Evolutionary conservation across 2,329 filamentous ascomycete species (phyloP).

Genomic region (Neoascochyta sp.): DNA sequence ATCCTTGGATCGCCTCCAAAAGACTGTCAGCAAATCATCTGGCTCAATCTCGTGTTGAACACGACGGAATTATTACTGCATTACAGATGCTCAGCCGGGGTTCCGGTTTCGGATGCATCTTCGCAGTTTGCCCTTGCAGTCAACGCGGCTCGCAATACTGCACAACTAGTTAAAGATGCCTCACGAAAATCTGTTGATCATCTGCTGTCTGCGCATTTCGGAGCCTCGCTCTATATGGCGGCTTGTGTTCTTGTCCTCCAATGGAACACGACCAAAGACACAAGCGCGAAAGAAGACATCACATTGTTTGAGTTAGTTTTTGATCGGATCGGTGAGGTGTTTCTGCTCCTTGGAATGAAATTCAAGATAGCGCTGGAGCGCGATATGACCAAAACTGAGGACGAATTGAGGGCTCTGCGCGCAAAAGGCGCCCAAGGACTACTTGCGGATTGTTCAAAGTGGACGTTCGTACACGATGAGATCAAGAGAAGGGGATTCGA

Average conservation of each 20-base stretch:
- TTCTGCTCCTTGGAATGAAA: constrained; percentile 24
- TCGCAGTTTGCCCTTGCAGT: constrained; percentile 16
- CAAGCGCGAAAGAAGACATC: constrained; percentile 21
- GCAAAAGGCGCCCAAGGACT: constrained; percentile 23
- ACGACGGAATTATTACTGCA: constrained; percentile 24
- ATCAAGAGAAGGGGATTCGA: too few species aligned
- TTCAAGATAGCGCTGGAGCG: constrained; percentile 24
- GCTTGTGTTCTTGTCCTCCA: constrained; percentile 25
- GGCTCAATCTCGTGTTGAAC: constrained; percentile 26
- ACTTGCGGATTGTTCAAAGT: constrained; percentile 28
- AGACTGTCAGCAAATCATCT: constrained; percentile 19
- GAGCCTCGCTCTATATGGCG: constrained; percentile 21
- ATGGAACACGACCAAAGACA: constrained; percentile 20
- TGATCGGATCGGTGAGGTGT: constrained; percentile 28
- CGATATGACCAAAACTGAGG: constrained; percentile 14
- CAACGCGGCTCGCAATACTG: constrained; percentile 22
- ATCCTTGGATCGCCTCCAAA: constrained; percentile 17
- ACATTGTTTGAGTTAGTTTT: constrained; percentile 25
- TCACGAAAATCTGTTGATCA: constrained; percentile 24
- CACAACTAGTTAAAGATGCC: constrained; percentile 25
- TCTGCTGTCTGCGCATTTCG: constrained; percentile 24
- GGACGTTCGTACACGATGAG: constrained; percentile 12
- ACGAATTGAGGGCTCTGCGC: constrained; percentile 11
- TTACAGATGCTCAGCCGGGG: constrained; percentile 10
- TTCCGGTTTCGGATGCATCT: constrained; percentile 1